Percentiles rank a stretch among this genome's conserved stretches.
Evolutionary conservation across 768 basidiomycete species (phyloP).

Genomic region (Calocybe cyanea): DNA sequence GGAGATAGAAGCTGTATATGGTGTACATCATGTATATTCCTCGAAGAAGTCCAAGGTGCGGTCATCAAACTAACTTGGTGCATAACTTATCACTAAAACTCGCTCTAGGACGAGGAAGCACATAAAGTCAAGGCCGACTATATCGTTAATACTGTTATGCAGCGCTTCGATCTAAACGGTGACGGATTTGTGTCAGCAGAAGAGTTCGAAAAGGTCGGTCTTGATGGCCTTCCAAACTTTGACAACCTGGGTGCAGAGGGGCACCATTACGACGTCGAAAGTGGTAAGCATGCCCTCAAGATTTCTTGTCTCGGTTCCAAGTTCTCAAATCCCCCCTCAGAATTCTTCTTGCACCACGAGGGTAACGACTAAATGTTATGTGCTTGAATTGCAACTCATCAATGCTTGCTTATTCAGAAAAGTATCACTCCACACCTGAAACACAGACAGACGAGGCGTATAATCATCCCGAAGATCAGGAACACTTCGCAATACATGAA

Average conservation of each 20-base stretch:
- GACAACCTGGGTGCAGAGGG: slow-evolving; percentile 84
- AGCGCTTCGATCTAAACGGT: slow-evolving; percentile 64
- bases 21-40: slow-evolving; percentile 88
- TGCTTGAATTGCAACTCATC: neutral
- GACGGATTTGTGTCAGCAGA: slow-evolving; percentile 68
- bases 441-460: slow-evolving; percentile 97
- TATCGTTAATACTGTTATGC: slow-evolving; percentile 70
- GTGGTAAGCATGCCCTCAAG: slow-evolving; percentile 50
- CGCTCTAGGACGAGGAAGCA: slow-evolving; percentile 61
- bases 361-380: slow-evolving; percentile 36
- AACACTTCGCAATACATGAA: slow-evolving; percentile 90
- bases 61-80: neutral
- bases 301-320: neutral
- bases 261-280: slow-evolving; percentile 90
- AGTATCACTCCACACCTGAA: slow-evolving; percentile 94
- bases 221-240: slow-evolving; percentile 79
- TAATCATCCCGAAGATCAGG: slow-evolving; percentile 87
- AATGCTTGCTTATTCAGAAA: slow-evolving; percentile 42
- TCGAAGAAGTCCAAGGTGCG: slow-evolving; percentile 73
- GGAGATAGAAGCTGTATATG: slow-evolving; percentile 95
- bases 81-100: neutral
- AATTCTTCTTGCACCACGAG: slow-evolving; percentile 98
- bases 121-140: slow-evolving; percentile 79
- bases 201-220: slow-evolving; percentile 71
- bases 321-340: slow-evolving; percentile 28